phyloP scores from a whole-genome alignment of 768 basidiomycete genomes.

The Hemileccinum impolitum region DNA sequence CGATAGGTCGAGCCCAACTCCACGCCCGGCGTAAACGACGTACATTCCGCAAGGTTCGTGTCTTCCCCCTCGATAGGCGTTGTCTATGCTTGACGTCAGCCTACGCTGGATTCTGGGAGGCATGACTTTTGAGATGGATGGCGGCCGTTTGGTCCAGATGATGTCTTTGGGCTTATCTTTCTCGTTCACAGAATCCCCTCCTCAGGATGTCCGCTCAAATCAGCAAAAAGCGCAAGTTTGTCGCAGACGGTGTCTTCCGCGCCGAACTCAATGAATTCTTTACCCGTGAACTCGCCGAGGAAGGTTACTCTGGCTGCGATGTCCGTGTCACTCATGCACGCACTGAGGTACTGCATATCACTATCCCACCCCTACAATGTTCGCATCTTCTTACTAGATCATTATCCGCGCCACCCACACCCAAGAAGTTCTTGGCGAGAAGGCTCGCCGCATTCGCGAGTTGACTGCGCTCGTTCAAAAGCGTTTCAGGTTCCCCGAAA shows the following conservation, averaged over 20 bases:
- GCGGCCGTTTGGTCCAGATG: constrained; percentile 15
- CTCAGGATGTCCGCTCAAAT: constrained; percentile 78
- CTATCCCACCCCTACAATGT: not conserved
- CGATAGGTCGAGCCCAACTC: constrained; percentile 15
- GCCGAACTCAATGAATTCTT: constrained; percentile 99
- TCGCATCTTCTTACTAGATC: constrained; percentile 50
- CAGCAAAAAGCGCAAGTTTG: constrained; percentile 98
- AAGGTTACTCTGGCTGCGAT: constrained; percentile 99
- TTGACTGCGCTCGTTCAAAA: constrained; percentile 98
- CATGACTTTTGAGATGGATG: constrained; percentile 21
- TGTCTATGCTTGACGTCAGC: not conserved
- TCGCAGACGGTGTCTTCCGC: constrained; percentile 98
- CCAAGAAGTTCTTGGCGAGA: constrained; percentile 97
- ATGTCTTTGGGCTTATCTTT: constrained; percentile 19
- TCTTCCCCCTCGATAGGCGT: not conserved
- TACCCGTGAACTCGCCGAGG: constrained; percentile 95
- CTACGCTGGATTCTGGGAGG: not conserved
- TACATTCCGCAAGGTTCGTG: constrained; percentile 24
- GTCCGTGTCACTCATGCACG: constrained; percentile 99
- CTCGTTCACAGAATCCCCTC: constrained; percentile 9
- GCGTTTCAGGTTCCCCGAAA: constrained; percentile 99
- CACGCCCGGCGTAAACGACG: constrained; percentile 18
- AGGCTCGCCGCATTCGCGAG: constrained; percentile 98
- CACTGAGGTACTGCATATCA: constrained; percentile 66
- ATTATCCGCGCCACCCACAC: constrained; percentile 99